Percentiles rank a stretch among this genome's conserved stretches.
Conservation (phyloP, 257 asterid genomes). For the Solanum virginianum region DNA sequence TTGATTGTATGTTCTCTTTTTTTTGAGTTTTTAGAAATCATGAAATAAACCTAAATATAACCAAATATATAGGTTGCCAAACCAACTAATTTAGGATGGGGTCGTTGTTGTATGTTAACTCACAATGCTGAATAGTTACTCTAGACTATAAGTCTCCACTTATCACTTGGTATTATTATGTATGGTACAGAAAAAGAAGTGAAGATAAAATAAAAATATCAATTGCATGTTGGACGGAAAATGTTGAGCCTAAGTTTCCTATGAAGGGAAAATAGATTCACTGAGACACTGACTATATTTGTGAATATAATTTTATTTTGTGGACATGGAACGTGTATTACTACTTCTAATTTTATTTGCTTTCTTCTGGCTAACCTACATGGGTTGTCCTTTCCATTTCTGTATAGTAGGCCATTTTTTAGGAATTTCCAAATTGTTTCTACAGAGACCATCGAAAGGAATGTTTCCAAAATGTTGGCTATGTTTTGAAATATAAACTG, state of each 20-base stretch:
- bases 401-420: too few species aligned
- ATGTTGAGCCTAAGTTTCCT: background rate
- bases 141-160: background rate
- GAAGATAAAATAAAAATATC: background rate
- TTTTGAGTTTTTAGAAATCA: background rate
- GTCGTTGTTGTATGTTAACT: background rate
- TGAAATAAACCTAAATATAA: background rate
- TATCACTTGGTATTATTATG: background rate
- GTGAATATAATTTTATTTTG: too few species aligned
- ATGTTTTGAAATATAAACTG: too few species aligned
- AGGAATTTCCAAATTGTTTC: too few species aligned
- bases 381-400: too few species aligned
- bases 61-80: background rate
- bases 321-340: too few species aligned
- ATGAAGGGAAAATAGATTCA: background rate
- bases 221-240: background rate
- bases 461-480: too few species aligned
- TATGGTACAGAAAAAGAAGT: background rate
- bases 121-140: background rate
- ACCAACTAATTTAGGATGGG: background rate
- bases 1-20: background rate
- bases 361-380: too few species aligned
- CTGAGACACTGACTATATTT: too few species aligned
- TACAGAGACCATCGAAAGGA: too few species aligned
- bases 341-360: too few species aligned